phyloP scores from a whole-genome alignment of 495 filamentous ascomycete genomes.

The Annulohypoxylon maeteangense region DNA sequence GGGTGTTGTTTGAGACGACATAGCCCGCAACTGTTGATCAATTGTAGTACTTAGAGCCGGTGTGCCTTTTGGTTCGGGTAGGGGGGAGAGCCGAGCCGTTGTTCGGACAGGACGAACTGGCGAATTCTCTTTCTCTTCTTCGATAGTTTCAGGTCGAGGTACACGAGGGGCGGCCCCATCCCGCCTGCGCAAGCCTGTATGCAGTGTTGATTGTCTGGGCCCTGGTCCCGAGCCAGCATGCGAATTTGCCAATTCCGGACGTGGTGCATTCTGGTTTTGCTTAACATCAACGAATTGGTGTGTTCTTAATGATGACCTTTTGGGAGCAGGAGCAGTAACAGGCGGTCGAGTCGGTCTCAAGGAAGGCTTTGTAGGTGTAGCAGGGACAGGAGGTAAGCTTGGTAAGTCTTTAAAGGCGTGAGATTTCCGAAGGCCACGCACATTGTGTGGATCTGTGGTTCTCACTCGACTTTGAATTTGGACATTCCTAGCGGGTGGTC shows the following conservation, averaged over 20 bases:
- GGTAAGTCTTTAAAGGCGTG: background rate
- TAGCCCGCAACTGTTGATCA: constrained; percentile 2
- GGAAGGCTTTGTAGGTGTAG: constrained; percentile 4
- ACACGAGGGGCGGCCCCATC: constrained; percentile 31
- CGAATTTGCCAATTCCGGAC: constrained; percentile 1
- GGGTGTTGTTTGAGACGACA: constrained; percentile 30
- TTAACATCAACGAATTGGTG: constrained; percentile 3
- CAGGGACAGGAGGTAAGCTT: background rate
- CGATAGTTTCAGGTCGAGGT: constrained; percentile 44
- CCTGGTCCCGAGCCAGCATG: background rate
- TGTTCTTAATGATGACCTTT: constrained; percentile 13
- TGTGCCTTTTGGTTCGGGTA: background rate
- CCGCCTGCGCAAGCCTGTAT: constrained; percentile 36
- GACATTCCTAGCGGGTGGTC: constrained; percentile 2
- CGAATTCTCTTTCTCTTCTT: constrained; percentile 48
- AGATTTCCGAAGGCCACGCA: background rate
- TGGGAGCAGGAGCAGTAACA: constrained; percentile 12
- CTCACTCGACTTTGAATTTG: constrained; percentile 8
- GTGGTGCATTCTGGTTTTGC: constrained; percentile 11
- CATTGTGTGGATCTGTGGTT: constrained; percentile 6
- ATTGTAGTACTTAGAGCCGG: background rate
- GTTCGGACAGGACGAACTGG: constrained; percentile 1
- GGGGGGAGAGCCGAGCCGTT: constrained; percentile 12
- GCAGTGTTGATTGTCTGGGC: constrained; percentile 7
- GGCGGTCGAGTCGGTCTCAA: background rate